Base-by-base conservation (phyloP, 306 rosid species). In the Prunus mongolica region DNA sequence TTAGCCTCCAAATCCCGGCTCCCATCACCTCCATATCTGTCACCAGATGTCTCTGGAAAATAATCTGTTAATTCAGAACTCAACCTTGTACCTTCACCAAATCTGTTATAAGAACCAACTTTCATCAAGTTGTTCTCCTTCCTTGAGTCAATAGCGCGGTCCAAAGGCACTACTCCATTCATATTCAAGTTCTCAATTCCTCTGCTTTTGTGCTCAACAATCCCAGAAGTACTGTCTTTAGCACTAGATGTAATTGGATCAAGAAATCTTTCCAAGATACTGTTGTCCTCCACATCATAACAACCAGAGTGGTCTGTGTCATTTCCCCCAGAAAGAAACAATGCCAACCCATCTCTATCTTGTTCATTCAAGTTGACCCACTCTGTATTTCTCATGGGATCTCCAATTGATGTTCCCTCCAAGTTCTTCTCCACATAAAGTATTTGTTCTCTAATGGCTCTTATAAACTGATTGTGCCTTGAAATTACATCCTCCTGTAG, bases 281-380 rank as follows among this genome's bases (percentile, higher is more conserved):
- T 71, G 63, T 74, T 67, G 51, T 71, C 82, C 19, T 72, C 80
- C 74, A 19, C 27, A 41, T 65, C 66, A 74, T 70, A 15, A 83
- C 25, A 30, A 68, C 65, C 73, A 13, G 41, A 25, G 49, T 41
- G 62, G 41, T 83, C 66, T 0, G 75, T 15, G 45, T 74, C 55
- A 71, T 49, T 72, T 76, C 79, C 86, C 45, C 86, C 86, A 1
- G 84, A 71, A 76, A 83, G 86, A 67, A 83, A 83, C 70, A 79
- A 66, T 25, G 86, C 81, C 72, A 83, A 72, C 34, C 83, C 81
- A 71, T 83, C 71, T 58, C 81, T 78, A 68, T 83, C 86, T 58
- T 79, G 81, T 71, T 83, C 86, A 61, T 83, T 71, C 71, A 83
- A 71, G 47, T 79, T 65, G 34, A 76, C 62, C 79, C 81, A 75